Evolutionary conservation across 2,329 filamentous ascomycete species (phyloP).

Genomic region (Penicillium vulpinum): DNA sequence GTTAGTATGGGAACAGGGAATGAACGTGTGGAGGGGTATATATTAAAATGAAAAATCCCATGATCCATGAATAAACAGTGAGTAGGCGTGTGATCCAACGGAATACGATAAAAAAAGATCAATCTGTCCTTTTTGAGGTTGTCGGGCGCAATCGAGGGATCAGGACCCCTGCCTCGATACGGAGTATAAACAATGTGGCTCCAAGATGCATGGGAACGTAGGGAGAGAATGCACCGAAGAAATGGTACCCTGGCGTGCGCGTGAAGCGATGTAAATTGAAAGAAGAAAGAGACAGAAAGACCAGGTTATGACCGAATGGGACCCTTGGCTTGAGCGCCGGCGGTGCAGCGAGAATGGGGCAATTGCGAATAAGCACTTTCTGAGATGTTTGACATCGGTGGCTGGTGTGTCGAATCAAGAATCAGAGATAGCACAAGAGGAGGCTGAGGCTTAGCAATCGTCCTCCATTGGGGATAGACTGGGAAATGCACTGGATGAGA

Average conservation of each 20-base stretch:
- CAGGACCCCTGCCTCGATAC: no score
- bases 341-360: not conserved
- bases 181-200: not conserved
- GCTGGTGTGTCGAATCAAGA: conserved; percentile 20
- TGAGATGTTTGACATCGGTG: conserved; percentile 7
- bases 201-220: conserved; percentile 9
- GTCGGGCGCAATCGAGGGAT: not conserved
- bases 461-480: not conserved
- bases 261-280: not conserved
- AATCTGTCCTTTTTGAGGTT: not conserved
- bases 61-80: not conserved
- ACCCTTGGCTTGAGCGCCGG: not conserved
- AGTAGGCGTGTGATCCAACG: not conserved
- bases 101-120: not conserved
- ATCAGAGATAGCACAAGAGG: conserved; percentile 3
- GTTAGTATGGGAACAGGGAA: conserved; percentile 18
- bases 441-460: conserved; percentile 18
- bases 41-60: not conserved
- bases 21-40: not conserved
- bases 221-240: not conserved
- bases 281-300: not conserved
- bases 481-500: not conserved
- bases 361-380: not conserved
- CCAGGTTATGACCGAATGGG: not conserved
- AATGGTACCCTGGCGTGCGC: conserved; percentile 2